Evolutionary conservation across 1,284 basidiomycete species (phyloP).

Genomic region (Dichomitus squalens): DNA sequence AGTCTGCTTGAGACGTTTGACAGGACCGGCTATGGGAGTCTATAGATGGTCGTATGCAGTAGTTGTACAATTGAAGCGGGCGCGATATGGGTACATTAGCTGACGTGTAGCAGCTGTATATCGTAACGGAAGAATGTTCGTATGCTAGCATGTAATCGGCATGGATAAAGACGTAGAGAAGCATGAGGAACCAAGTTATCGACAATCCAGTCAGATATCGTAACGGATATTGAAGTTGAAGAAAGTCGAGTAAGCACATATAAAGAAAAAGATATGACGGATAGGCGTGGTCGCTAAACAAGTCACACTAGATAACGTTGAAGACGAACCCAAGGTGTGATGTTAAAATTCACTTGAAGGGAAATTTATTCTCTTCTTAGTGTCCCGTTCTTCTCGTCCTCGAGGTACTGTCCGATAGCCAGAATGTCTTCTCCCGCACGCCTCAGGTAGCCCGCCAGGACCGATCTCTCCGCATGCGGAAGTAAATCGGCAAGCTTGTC

Average conservation of each 20-base stretch:
- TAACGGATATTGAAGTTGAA: not conserved
- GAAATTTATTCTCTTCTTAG: slow-evolving; percentile 42
- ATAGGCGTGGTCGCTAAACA: not conserved
- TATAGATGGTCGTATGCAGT: slow-evolving; percentile 17
- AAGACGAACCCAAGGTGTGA: not conserved
- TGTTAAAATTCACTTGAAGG: not conserved
- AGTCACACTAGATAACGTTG: not conserved
- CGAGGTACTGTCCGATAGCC: slow-evolving; percentile 86
- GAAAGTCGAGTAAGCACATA: not conserved
- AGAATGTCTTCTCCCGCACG: slow-evolving; percentile 78
- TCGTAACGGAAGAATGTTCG: slow-evolving; percentile 11
- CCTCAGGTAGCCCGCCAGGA: slow-evolving; percentile 74
- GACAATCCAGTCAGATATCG: slow-evolving; percentile 1
- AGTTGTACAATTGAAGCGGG: slow-evolving; percentile 22
- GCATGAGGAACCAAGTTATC: not conserved
- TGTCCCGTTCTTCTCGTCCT: slow-evolving; percentile 81
- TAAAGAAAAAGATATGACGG: not conserved
- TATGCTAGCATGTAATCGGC: slow-evolving; percentile 10
- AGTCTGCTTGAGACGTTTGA: not conserved
- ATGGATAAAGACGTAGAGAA: not conserved
- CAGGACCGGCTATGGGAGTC: not conserved
- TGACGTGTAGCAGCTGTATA: slow-evolving; percentile 13
- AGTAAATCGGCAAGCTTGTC: slow-evolving; percentile 74
- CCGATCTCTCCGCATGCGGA: slow-evolving; percentile 71
- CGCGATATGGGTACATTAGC: slow-evolving; percentile 30